Percentiles rank a stretch among this genome's conserved stretches.
Conservation (phyloP, 768 basidiomycete genomes). For the Dentipellis fragilis region DNA sequence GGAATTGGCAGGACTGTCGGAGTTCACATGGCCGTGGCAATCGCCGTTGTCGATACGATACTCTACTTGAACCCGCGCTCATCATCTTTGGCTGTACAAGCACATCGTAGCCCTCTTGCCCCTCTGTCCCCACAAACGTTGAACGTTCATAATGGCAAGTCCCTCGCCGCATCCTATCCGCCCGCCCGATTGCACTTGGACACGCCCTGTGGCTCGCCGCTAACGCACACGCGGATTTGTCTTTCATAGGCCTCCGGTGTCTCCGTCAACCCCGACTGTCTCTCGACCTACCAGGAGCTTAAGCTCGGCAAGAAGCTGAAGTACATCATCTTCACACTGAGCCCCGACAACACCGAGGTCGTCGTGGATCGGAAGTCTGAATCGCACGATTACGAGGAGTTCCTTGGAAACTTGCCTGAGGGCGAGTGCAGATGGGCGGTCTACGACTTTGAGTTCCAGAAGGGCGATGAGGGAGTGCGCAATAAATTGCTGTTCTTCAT, state of each 20-base stretch:
- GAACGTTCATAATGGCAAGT: background rate
- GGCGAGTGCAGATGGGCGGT: slow-evolving; percentile 79
- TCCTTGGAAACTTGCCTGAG: slow-evolving; percentile 66
- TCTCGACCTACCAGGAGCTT: slow-evolving; percentile 51
- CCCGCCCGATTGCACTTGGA: background rate
- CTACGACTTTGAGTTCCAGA: slow-evolving; percentile 82
- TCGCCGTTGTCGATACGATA: slow-evolving; percentile 21
- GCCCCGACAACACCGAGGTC: slow-evolving; percentile 55
- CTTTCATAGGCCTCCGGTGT: slow-evolving; percentile 54
- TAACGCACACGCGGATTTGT: background rate
- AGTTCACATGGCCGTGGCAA: slow-evolving; percentile 17
- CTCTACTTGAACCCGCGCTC: background rate
- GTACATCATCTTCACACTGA: slow-evolving; percentile 78
- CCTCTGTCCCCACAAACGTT: background rate
- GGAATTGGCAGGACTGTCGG: slow-evolving; percentile 8
- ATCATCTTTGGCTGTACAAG: background rate
- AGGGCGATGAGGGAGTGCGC: slow-evolving; percentile 63
- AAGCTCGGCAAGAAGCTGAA: slow-evolving; percentile 71
- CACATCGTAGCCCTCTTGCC: background rate
- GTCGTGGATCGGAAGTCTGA: slow-evolving; percentile 59
- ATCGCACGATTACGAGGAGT: slow-evolving; percentile 53
- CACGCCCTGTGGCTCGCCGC: background rate
- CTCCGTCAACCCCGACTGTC: slow-evolving; percentile 45
- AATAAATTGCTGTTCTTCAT: slow-evolving; percentile 79
- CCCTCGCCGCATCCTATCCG: background rate